phyloP scores from a whole-genome alignment of 805 yeast species.

The Spathaspora girioi region DNA sequence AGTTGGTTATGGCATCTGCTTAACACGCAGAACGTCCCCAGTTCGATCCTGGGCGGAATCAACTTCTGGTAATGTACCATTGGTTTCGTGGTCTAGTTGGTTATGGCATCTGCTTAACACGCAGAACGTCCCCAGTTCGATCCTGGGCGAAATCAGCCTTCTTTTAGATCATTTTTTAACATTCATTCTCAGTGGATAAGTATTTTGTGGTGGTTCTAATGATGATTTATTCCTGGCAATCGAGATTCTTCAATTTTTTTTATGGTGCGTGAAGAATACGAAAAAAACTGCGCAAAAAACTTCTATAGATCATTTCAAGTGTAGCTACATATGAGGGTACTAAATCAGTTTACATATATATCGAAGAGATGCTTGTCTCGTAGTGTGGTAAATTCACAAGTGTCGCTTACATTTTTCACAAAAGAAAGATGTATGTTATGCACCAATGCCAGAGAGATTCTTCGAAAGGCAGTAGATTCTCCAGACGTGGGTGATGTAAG shows the following conservation, averaged over 20 bases:
- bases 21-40: constrained; percentile 99
- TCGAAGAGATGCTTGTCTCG: not conserved
- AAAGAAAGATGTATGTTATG: constrained; percentile 70
- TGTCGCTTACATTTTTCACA: constrained; percentile 54
- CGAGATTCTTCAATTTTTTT: not conserved
- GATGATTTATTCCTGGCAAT: not conserved
- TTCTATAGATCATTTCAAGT: not conserved
- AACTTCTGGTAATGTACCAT: constrained; percentile 18
- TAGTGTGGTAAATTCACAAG: not conserved
- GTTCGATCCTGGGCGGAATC: constrained; percentile 99
- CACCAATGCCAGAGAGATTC: constrained; percentile 54
- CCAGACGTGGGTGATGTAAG: constrained; percentile 18
- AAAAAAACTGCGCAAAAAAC: not conserved
- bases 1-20: constrained; percentile 99
- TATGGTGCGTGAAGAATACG: not conserved
- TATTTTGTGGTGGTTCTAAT: not conserved
- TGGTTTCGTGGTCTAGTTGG: constrained; percentile 90
- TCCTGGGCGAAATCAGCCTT: constrained; percentile 97
- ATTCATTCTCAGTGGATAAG: not conserved
- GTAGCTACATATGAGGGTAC: not conserved
- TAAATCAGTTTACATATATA: not conserved
- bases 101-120: constrained; percentile 99
- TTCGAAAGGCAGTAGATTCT: constrained; percentile 39
- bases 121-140: constrained; percentile 99
- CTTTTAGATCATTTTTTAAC: constrained; percentile 12